Evolutionary conservation across 495 filamentous ascomycete genomes (phyloP).

Genomic region (Articulospora tetracladia): DNA sequence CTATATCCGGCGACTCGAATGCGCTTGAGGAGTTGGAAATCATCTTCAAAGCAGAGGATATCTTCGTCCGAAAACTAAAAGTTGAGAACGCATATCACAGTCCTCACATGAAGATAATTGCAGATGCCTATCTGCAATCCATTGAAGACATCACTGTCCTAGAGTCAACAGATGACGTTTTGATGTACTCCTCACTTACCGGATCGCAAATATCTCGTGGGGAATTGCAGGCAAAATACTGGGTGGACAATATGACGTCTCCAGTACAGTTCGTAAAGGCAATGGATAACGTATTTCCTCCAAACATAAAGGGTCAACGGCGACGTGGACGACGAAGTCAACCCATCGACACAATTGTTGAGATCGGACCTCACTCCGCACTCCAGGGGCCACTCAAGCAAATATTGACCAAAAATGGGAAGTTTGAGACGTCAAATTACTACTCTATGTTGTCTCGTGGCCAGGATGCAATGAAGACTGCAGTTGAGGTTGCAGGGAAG

Average conservation of each 20-base stretch:
- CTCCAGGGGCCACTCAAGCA: conserved; percentile 57
- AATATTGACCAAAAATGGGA: conserved; percentile 21
- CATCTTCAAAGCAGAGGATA: conserved; percentile 30
- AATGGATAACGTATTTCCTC: conserved; percentile 10
- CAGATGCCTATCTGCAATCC: conserved; percentile 28
- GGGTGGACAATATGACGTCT: conserved; percentile 49
- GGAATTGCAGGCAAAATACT: conserved; percentile 40
- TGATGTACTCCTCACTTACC: conserved; percentile 37
- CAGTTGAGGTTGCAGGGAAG: conserved; percentile 37
- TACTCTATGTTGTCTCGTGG: conserved; percentile 36
- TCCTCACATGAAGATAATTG: conserved; percentile 49
- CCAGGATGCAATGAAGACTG: conserved; percentile 39
- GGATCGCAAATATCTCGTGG: conserved; percentile 24
- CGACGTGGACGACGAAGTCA: background rate
- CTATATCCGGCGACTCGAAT: conserved; percentile 47
- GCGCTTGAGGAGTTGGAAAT: conserved; percentile 39
- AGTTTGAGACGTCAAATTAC: conserved; percentile 25
- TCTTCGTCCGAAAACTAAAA: conserved; percentile 7
- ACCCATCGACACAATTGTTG: conserved; percentile 20
- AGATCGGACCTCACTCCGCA: conserved; percentile 59
- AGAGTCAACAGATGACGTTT: conserved; percentile 19
- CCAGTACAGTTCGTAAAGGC: conserved; percentile 45
- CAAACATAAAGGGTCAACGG: conserved; percentile 11
- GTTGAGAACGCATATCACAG: conserved; percentile 54
- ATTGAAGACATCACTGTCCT: conserved; percentile 8